Percentiles rank a stretch among this genome's conserved stretches.
Conservation (phyloP, 2,329 filamentous ascomycete species). For the Colletotrichum zoysiae region DNA sequence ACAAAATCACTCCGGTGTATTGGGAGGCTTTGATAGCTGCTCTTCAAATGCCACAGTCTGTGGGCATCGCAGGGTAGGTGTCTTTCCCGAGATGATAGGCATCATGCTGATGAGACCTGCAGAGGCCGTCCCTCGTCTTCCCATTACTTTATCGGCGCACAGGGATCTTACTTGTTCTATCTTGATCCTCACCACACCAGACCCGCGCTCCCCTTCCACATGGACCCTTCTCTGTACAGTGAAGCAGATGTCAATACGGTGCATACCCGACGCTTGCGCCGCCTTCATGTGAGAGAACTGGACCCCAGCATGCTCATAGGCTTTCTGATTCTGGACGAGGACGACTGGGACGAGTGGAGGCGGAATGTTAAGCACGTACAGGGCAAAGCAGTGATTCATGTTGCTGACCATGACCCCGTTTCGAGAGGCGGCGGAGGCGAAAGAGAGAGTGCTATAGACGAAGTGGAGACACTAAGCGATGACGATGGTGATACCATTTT, state of each 20-base stretch:
- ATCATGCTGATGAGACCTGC: slow-evolving; percentile 24
- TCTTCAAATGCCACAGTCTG: slow-evolving; percentile 90
- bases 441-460: slow-evolving; percentile 82
- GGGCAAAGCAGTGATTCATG: slow-evolving; percentile 87
- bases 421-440: slow-evolving; percentile 66
- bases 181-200: slow-evolving; percentile 93
- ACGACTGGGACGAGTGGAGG: slow-evolving; percentile 89
- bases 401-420: slow-evolving; percentile 78
- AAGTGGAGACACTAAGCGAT: slow-evolving; percentile 90
- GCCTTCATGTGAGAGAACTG: slow-evolving; percentile 90
- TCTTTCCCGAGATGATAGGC: background rate
- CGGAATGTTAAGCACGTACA: slow-evolving; percentile 79
- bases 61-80: slow-evolving; percentile 91
- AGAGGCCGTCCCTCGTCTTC: slow-evolving; percentile 94
- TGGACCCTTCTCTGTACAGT: slow-evolving; percentile 70
- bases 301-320: slow-evolving; percentile 98
- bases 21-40: slow-evolving; percentile 91
- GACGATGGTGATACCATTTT: slow-evolving; percentile 62
- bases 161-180: slow-evolving; percentile 87
- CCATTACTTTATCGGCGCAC: slow-evolving; percentile 71
- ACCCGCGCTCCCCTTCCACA: slow-evolving; percentile 75
- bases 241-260: slow-evolving; percentile 83
- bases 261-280: slow-evolving; percentile 86
- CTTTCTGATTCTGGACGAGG: slow-evolving; percentile 85
- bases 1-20: slow-evolving; percentile 94